Base-by-base conservation (phyloP, 345 rosid genomes). In the Euphorbia peplus region DNA sequence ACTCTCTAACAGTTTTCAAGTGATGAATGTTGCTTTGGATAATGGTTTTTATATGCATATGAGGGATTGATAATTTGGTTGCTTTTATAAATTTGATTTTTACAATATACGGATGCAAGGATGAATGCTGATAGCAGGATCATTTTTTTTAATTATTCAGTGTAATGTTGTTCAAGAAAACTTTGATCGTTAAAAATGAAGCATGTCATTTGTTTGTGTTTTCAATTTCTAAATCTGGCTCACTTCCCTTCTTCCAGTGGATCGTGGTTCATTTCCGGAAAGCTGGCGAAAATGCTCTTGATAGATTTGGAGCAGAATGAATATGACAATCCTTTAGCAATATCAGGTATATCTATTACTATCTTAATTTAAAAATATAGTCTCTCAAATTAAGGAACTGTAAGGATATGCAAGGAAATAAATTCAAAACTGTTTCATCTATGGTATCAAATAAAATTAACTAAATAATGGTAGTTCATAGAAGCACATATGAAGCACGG, bases 221-320 rank as follows among this genome's bases (percentile, higher is more conserved):
- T 39, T 68, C 25, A 30, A 35, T 59, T 18, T 68, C 52, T 60
- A 62, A 22, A 26, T 67, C 9, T 68, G 22, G 19, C 5, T 60
- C 15, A 37, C 8, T 52, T 59, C 47, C 4, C 64, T 64, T 60
- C 51, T 70, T 66, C 42, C 47, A 87, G 96, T 71, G 91, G 88
- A 42, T 83, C 95, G 24, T 89, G 96, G 95, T 78, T 89, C 79
- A 87, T 91, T 74, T 87, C 97, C 29, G 96, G 96, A 71, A 89
- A 82, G 76, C 79, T 93, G 74, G 92, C 92, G 57, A 93, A 88
- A 78, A 79, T 89, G 92, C 83, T 93, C 70, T 76, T 85, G 69
- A 78, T 93, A 48, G 97, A 93, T 71, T 80, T 84, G 25, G 96
- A 88, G 79, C 87, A 83, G 80, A 91, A 89, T 81, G 83, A 88